Evolutionary conservation across 352 stramenopile species (phyloP).

Genomic region (Phytopythium cucurbitacearum): DNA sequence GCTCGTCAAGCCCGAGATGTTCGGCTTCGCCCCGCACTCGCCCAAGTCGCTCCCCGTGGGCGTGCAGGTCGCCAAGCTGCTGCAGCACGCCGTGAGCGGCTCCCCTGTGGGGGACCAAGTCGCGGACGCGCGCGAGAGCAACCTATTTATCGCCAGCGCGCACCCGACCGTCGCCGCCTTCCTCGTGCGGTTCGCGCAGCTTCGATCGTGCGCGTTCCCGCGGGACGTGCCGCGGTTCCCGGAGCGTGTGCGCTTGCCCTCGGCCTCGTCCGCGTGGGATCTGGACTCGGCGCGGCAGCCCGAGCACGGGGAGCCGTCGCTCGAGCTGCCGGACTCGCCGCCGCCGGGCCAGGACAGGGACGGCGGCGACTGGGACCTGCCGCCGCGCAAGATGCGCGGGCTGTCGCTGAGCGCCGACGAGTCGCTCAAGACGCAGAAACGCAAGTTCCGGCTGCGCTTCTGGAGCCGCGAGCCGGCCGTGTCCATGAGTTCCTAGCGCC

Average conservation of each 20-base stretch:
- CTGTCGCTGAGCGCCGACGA: constrained; percentile 56
- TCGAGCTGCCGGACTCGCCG: constrained; percentile 16
- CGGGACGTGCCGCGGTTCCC: constrained; percentile 14
- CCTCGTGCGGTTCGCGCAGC: constrained; percentile 54
- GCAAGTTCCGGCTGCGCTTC: constrained; percentile 70
- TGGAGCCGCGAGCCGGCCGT: constrained; percentile 22
- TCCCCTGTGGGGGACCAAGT: constrained; percentile 46
- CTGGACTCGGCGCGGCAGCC: constrained; percentile 18
- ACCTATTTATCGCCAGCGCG: constrained; percentile 62
- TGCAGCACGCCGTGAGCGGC: constrained; percentile 71
- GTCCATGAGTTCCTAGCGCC: constrained; percentile 8
- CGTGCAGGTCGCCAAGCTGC: constrained; percentile 78
- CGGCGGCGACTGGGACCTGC: constrained; percentile 22
- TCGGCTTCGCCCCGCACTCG: constrained; percentile 65
- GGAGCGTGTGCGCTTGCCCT: constrained; percentile 9
- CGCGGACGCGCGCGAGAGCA: constrained; percentile 35
- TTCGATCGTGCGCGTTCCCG: constrained; percentile 25
- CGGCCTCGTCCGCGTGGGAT: constrained; percentile 23
- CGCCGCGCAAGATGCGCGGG: constrained; percentile 47
- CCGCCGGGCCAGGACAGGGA: constrained; percentile 7
- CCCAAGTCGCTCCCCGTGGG: constrained; percentile 40
- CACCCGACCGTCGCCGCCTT: constrained; percentile 62
- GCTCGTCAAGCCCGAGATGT: constrained; percentile 78
- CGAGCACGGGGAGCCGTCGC: constrained; percentile 18
- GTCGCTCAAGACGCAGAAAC: constrained; percentile 45